A percentile compares a stretch with the other conserved stretches of the same genome.
phyloP scores from a whole-genome alignment of 148 eudicot species.

The Arbutus unedo region DNA sequence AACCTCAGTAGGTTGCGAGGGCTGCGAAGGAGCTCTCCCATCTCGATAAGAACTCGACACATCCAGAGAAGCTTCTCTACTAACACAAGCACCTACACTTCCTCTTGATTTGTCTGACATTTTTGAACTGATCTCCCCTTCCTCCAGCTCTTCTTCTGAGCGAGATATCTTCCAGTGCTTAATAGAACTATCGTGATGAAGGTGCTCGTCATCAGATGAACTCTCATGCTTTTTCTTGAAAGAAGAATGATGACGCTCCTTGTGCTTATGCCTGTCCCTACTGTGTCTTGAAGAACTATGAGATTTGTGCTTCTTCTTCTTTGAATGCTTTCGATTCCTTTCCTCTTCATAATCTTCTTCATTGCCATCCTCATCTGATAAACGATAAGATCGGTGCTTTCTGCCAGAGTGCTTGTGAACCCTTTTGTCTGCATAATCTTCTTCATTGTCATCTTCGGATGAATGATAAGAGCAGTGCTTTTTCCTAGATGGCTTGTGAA shows the following conservation, averaged over 20 bases:
- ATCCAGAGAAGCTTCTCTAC: conserved; percentile 57
- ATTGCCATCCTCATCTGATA: conserved; percentile 29
- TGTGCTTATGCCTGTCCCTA: conserved; percentile 46
- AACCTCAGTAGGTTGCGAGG: conserved; percentile 56
- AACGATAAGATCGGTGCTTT: conserved; percentile 45
- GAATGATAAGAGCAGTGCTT: conserved; percentile 5
- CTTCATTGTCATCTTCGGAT: conserved; percentile 21
- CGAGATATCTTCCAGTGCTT: conserved; percentile 32
- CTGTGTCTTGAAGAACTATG: conserved; percentile 36
- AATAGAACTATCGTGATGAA: conserved; percentile 25
- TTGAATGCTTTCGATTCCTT: conserved; percentile 35
- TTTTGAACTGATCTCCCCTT: conserved; percentile 75
- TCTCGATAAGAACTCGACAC: conserved; percentile 36
- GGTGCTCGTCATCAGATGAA: conserved; percentile 35
- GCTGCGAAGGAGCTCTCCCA: conserved; percentile 48
- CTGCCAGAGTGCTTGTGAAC: conserved; percentile 39
- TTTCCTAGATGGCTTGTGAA: background rate
- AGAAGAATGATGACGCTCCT: conserved; percentile 42
- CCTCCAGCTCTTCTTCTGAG: conserved; percentile 67
- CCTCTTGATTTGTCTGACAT: conserved; percentile 47
- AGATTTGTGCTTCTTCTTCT: conserved; percentile 59
- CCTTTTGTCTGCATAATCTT: conserved; percentile 32
- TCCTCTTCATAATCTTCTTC: conserved; percentile 26
- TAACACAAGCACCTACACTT: conserved; percentile 31
- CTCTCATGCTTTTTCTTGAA: conserved; percentile 39